Evolutionary conservation across 1,284 basidiomycete species (phyloP).

Genomic region (Ganoderma leucocontextum): DNA sequence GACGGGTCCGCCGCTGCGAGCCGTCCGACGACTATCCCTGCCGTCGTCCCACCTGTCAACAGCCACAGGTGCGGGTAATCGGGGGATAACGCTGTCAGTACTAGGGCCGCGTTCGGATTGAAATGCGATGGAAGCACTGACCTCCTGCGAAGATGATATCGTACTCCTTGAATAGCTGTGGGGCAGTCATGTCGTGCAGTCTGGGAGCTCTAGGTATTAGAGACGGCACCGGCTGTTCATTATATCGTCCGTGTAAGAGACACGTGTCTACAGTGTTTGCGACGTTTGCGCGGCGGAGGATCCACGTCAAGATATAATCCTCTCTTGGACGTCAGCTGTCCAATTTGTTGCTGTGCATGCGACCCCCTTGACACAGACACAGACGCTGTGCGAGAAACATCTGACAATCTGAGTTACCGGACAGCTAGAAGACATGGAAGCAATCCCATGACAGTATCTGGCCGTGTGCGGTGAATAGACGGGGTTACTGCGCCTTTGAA

Average conservation of each 20-base stretch:
- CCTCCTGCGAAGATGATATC: constrained; percentile 61
- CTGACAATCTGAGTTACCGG: neutral
- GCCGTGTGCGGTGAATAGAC: neutral
- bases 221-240: neutral
- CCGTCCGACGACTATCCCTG: constrained; percentile 53
- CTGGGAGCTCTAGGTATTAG: neutral
- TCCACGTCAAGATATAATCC: neutral
- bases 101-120: neutral
- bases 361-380: neutral
- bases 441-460: neutral
- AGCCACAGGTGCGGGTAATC: neutral
- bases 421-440: neutral
- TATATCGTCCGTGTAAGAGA: neutral
- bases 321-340: neutral
- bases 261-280: neutral
- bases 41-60: constrained; percentile 50
- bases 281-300: neutral
- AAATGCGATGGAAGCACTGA: constrained; percentile 31
- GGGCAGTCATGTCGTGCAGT: constrained; percentile 1
- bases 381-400: neutral
- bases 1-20: constrained; percentile 51
- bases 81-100: neutral
- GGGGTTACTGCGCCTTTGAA: neutral
- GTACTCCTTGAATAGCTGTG: constrained; percentile 36
- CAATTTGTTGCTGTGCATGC: neutral